A percentile compares a stretch with the other conserved stretches of the same genome.
phyloP scores from a whole-genome alignment of 2,329 filamentous ascomycete genomes.

The Penicillium janthinellum region DNA sequence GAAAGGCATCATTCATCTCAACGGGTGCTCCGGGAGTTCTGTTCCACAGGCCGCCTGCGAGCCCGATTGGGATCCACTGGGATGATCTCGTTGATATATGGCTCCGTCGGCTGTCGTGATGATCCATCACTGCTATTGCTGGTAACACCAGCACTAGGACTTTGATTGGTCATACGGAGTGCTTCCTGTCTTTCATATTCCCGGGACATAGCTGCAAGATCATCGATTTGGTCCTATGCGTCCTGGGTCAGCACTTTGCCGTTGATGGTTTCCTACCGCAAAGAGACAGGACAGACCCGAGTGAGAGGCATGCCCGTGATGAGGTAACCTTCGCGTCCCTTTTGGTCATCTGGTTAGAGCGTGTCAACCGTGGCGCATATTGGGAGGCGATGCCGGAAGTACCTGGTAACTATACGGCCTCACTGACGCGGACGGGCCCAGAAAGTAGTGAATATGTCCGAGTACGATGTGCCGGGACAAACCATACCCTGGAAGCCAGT shows the following conservation, averaged over 20 bases:
- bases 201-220: constrained; percentile 49
- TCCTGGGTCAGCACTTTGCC: constrained; percentile 13
- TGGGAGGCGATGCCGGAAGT: constrained; percentile 20
- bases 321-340: constrained; percentile 54
- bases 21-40: constrained; percentile 32
- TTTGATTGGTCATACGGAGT: constrained; percentile 45
- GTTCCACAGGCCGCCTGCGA: constrained; percentile 32
- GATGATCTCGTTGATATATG: constrained; percentile 49
- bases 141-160: constrained; percentile 1
- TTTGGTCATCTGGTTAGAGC: constrained; percentile 30
- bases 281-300: constrained; percentile 37
- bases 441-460: constrained; percentile 52
- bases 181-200: constrained; percentile 53
- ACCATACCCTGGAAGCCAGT: constrained; percentile 52
- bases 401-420: constrained; percentile 53
- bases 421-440: constrained; percentile 50
- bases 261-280: constrained; percentile 5
- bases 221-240: constrained; percentile 52
- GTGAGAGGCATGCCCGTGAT: constrained; percentile 51
- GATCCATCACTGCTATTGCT: constrained; percentile 6
- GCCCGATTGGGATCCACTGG: constrained; percentile 35
- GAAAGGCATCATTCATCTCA: constrained; percentile 7
- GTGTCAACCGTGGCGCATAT: constrained; percentile 11
- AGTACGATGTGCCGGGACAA: constrained; percentile 54
- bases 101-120: constrained; percentile 29